A percentile compares a stretch with the other conserved stretches of the same genome.
Conservation (phyloP, 495 filamentous ascomycete genomes). For the Aspergillus egyptiacus region DNA sequence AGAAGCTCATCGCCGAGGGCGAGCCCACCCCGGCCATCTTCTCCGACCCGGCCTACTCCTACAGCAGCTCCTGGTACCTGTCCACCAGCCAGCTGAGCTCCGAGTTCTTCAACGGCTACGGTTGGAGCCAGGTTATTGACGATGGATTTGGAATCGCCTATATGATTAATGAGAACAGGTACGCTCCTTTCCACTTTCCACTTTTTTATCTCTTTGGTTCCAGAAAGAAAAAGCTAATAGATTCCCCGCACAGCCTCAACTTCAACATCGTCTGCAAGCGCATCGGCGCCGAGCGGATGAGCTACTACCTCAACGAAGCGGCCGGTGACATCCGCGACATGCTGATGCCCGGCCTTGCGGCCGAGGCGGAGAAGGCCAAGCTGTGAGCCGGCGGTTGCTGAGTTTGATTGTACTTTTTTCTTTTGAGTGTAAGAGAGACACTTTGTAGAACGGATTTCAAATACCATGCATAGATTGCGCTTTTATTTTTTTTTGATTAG, state of each 20-base stretch:
- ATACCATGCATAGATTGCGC: too few relatives aligned
- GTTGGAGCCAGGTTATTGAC: constrained; percentile 98
- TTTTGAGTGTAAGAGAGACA: too few relatives aligned
- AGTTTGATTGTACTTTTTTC: too few relatives aligned
- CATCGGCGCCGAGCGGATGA: constrained; percentile 86
- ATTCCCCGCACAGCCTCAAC: constrained; percentile 74
- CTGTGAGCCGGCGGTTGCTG: too few relatives aligned
- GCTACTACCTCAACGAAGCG: constrained; percentile 88
- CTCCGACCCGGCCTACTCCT: constrained; percentile 78
- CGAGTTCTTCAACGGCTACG: constrained; percentile 99
- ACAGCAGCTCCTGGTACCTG: constrained; percentile 85
- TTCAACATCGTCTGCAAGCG: constrained; percentile 98
- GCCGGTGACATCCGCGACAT: constrained; percentile 86
- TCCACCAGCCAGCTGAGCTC: constrained; percentile 84
- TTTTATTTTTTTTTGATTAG: too few relatives aligned
- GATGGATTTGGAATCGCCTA: constrained; percentile 96
- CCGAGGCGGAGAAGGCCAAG: constrained; percentile 75
- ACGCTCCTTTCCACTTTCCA: constrained; percentile 7
- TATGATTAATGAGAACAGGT: constrained; percentile 98
- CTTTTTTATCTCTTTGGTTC: not conserved
- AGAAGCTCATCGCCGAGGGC: constrained; percentile 78
- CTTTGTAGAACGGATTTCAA: too few relatives aligned
- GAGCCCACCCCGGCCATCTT: constrained; percentile 78
- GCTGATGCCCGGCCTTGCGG: constrained; percentile 72
- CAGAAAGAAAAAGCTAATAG: constrained; percentile 17